Percentiles rank a stretch among this genome's conserved stretches.
Conservation (phyloP, 1,139 yeast genomes). For the Suhomyces kunorum region DNA sequence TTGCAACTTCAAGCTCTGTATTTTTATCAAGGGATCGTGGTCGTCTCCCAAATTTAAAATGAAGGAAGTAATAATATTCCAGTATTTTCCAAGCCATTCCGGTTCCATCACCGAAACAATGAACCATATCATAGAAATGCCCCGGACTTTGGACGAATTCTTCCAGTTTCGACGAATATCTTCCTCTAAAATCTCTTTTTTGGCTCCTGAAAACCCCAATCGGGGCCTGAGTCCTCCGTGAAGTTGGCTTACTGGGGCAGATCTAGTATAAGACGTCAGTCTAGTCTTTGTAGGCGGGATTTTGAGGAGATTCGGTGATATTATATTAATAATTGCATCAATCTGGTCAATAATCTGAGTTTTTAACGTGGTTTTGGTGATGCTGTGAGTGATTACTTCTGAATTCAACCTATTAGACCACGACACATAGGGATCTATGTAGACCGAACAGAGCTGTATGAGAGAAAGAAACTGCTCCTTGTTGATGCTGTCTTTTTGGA, state of each 20-base stretch:
- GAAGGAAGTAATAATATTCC: slow-evolving; percentile 53
- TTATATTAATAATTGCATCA: slow-evolving; percentile 5
- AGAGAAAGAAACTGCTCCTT: slow-evolving; percentile 1
- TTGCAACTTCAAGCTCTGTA: slow-evolving; percentile 43
- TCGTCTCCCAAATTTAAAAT: slow-evolving; percentile 53
- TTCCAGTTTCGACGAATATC: slow-evolving; percentile 37
- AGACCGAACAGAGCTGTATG: slow-evolving; percentile 20
- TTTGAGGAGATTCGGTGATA: slow-evolving; percentile 10
- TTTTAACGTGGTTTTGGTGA: slow-evolving; percentile 5
- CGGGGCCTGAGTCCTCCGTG: slow-evolving; percentile 30
- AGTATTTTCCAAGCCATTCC: slow-evolving; percentile 25
- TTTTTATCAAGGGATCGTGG: slow-evolving; percentile 45
- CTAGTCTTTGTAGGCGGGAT: slow-evolving; percentile 5
- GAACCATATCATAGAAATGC: slow-evolving; percentile 33
- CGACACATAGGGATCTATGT: slow-evolving; percentile 32
- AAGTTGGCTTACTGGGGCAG: slow-evolving; percentile 4
- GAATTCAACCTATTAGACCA: slow-evolving; percentile 28
- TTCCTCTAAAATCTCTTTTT: slow-evolving; percentile 24
- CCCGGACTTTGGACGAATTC: slow-evolving; percentile 21
- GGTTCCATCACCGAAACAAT: slow-evolving; percentile 23
- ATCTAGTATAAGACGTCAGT: background rate
- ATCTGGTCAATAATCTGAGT: background rate
- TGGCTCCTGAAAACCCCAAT: slow-evolving; percentile 29
- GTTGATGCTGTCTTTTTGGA: background rate
- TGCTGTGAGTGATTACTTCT: slow-evolving; percentile 15